Evolutionary conservation across 108 stramenopile genomes (phyloP).

Genomic region (Cyclotella atomus): DNA sequence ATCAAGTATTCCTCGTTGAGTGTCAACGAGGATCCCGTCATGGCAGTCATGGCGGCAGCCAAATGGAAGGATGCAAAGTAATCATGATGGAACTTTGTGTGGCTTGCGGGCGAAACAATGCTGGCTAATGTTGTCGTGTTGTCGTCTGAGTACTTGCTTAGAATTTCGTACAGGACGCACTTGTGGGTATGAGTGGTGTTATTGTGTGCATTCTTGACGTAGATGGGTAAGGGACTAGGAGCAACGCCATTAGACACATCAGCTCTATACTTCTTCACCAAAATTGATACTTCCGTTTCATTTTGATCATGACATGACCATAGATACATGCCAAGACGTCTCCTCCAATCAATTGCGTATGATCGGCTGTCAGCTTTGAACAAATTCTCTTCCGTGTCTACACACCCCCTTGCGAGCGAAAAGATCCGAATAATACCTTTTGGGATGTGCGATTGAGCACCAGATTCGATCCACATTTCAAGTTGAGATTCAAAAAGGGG

Average conservation of each 20-base stretch:
- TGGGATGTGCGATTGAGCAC: constrained; percentile 39
- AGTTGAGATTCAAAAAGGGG: constrained; percentile 44
- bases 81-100: constrained; percentile 48
- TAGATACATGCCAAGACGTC: constrained; percentile 71
- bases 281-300: constrained; percentile 32
- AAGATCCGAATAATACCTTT: constrained; percentile 56
- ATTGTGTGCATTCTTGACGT: constrained; percentile 18
- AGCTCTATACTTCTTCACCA: constrained; percentile 55
- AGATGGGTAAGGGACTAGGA: constrained; percentile 57
- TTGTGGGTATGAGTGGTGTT: constrained; percentile 16
- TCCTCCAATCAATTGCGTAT: constrained; percentile 69
- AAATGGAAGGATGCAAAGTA: constrained; percentile 59
- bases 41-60: constrained; percentile 57
- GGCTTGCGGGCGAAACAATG: constrained; percentile 39
- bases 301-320: constrained; percentile 46
- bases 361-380: constrained; percentile 37
- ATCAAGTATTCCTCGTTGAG: constrained; percentile 51
- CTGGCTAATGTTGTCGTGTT: constrained; percentile 17
- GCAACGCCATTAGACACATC: constrained; percentile 57
- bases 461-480: constrained; percentile 52
- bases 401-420: constrained; percentile 54
- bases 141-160: constrained; percentile 38
- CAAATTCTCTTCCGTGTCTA: constrained; percentile 59
- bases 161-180: constrained; percentile 60
- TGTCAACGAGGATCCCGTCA: constrained; percentile 44